Evolutionary conservation across 257 asterid species (phyloP), one percentile per base, ranked within the genome.

Genomic region (Plectranthus barbatus): DNA sequence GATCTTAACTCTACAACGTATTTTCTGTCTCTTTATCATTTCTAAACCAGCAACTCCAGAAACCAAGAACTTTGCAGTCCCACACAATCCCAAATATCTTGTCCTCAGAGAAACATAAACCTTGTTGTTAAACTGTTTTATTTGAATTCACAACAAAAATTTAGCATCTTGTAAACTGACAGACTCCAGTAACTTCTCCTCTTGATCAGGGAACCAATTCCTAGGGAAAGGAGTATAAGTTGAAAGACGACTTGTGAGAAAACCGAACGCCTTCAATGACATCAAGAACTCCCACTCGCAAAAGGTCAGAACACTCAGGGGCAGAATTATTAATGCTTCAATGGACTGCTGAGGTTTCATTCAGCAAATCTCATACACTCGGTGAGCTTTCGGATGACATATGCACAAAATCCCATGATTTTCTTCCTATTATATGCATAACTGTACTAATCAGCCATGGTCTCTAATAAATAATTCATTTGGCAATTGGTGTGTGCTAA

Each of bases 371-470:
- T 76, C 82, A 72, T 92, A 92, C 36, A 92, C 99, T 80, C 89
- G 86, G 13, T n/a, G 97, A 92, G 81, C 97, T 92, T 6, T n/a
- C 97, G 79, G n/a, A 92, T 72, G 20, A 92, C 91, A 62, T 92
- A 92, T 1, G 96, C 97, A 72, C 99, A 92, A 68, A 92, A 92
- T 2, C 99, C 99, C 24, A 92, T 83, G 36, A 89, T 80, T 74
- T 92, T 92, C 79, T 88, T 89, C 70, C 95, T 51, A 56, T 89
- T 92, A 79, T 92, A 97, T 4, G 99, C 99, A 61, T 85, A 89
- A 70, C 88, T 83, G 56, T 89, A 92, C 99, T 97, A 92, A 64
- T 92, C 99, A 2, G 97, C 97, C 94, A 92, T 79, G 33, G 97
- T 87, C 45, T 92, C 99, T 1, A 92, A 83, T 19, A 89, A 77